Conservation (phyloP, 495 filamentous ascomycete genomes). For the Cairneyella variabilis region DNA sequence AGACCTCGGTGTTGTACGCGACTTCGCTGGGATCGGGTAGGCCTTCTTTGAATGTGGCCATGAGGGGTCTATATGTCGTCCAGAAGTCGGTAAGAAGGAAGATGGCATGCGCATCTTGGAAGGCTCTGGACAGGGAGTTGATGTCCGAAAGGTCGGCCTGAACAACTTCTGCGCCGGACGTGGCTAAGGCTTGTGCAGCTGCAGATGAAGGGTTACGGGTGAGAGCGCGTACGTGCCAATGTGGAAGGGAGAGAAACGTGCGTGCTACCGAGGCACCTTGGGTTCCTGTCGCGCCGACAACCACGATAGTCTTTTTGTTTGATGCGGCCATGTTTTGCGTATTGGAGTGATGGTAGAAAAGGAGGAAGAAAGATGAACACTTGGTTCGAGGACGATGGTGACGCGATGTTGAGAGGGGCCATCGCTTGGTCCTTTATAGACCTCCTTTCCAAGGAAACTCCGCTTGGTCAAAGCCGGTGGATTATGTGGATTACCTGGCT, state of each 20-base stretch:
- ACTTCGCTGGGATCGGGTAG: slow-evolving; percentile 18
- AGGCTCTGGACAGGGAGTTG: slow-evolving; percentile 39
- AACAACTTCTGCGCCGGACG: slow-evolving; percentile 45
- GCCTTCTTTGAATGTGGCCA: slow-evolving; percentile 15
- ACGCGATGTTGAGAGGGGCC: too few species aligned
- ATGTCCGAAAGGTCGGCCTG: slow-evolving; percentile 41
- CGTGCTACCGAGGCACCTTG: slow-evolving; percentile 43
- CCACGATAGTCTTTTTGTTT: slow-evolving; percentile 11
- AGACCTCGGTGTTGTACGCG: slow-evolving; percentile 5
- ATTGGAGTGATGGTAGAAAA: not conserved
- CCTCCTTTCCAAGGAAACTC: too few species aligned
- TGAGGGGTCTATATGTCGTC: slow-evolving; percentile 19
- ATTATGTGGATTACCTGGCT: too few species aligned
- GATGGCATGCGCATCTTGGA: slow-evolving; percentile 44
- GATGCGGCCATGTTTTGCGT: slow-evolving; percentile 14
- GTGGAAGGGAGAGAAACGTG: slow-evolving; percentile 32
- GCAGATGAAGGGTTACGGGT: slow-evolving; percentile 38
- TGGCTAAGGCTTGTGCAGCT: slow-evolving; percentile 32
- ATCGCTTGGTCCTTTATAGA: too few species aligned
- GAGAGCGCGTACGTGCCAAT: slow-evolving; percentile 40
- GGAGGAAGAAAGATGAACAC: not conserved
- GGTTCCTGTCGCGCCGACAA: slow-evolving; percentile 19
- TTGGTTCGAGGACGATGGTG: too few species aligned
- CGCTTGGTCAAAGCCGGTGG: too few species aligned
- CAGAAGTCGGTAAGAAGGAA: slow-evolving; percentile 54